These are phyloP conservation scores for Ascochyta viciae-villosae DNA, from an alignment of 2,329 filamentous ascomycete genomes.

Conservation along the genomic window DNA sequence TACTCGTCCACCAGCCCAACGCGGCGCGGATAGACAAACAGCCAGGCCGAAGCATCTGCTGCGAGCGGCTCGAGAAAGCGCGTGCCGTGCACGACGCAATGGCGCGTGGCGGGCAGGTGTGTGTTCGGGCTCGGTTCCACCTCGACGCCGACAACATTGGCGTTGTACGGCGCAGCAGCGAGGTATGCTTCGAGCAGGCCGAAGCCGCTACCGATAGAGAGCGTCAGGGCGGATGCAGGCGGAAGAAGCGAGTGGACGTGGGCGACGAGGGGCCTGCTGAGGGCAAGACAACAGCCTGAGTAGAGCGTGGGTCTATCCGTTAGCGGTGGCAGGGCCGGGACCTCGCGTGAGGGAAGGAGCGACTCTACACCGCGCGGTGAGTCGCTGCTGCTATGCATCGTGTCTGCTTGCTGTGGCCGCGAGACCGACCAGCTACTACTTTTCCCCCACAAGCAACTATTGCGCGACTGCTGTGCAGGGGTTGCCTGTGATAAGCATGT, in stretches of 20 bases:
- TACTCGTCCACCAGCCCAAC: constrained; percentile 56
- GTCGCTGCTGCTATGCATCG: neutral
- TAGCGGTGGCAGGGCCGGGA: constrained; percentile 24
- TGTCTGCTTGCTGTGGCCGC: too few relatives aligned
- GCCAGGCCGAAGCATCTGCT: constrained; percentile 52
- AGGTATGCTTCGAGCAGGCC: constrained; percentile 59
- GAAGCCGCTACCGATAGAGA: constrained; percentile 60
- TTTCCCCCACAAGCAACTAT: too few relatives aligned
- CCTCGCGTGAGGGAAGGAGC: neutral
- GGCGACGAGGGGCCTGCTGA: constrained; percentile 41
- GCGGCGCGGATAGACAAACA: constrained; percentile 63
- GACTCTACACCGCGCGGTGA: constrained; percentile 5
- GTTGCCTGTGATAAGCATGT: too few relatives aligned
- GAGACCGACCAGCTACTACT: too few relatives aligned
- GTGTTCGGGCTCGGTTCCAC: constrained; percentile 55
- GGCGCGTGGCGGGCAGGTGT: constrained; percentile 52
- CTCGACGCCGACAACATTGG: constrained; percentile 57
- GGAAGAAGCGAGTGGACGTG: constrained; percentile 36
- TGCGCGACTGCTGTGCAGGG: too few relatives aligned
- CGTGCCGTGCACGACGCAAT: constrained; percentile 55
- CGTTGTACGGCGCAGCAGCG: constrained; percentile 17
- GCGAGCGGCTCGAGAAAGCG: constrained; percentile 54
- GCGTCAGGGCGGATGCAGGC: constrained; percentile 24
- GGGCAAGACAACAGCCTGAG: constrained; percentile 46
- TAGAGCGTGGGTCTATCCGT: constrained; percentile 29